phyloP scores from a whole-genome alignment of 352 stramenopile species.

The Globisporangium nunn region DNA sequence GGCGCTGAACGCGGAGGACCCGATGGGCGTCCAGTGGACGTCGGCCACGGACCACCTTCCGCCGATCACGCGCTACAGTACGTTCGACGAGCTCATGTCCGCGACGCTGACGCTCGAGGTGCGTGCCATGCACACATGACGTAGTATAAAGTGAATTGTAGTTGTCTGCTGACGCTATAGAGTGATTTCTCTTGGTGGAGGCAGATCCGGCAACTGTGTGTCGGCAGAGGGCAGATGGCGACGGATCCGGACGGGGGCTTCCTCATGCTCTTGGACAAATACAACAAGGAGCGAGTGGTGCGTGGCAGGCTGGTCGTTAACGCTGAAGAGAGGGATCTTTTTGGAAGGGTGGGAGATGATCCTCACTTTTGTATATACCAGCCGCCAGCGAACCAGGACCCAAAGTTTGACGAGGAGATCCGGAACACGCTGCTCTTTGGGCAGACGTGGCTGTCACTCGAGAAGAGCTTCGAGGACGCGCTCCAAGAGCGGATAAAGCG shows the following conservation, averaged over 20 bases:
- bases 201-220: constrained; percentile 71
- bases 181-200: not conserved
- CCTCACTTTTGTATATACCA: constrained; percentile 3
- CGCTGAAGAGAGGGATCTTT: too few species aligned
- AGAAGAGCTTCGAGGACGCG: constrained; percentile 87
- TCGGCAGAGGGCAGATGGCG: constrained; percentile 79
- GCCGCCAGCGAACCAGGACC: constrained; percentile 30
- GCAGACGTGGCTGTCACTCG: constrained; percentile 83
- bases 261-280: constrained; percentile 77
- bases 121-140: constrained; percentile 1
- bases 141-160: too few species aligned
- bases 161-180: too few species aligned
- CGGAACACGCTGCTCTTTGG: constrained; percentile 83
- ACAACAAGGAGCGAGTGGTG: constrained; percentile 69
- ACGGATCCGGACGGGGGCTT: constrained; percentile 81
- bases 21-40: constrained; percentile 65
- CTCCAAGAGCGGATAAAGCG: constrained; percentile 84
- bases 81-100: constrained; percentile 88
- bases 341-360: too few species aligned
- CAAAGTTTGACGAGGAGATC: constrained; percentile 74
- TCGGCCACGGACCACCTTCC: constrained; percentile 62
- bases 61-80: constrained; percentile 83
- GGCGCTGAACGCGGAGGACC: constrained; percentile 66
- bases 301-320: not conserved
- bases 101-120: constrained; percentile 82